These are phyloP conservation scores for Candida labiduridarum DNA, from an alignment of 1,139 yeast genomes.

Conservation along the genomic window DNA sequence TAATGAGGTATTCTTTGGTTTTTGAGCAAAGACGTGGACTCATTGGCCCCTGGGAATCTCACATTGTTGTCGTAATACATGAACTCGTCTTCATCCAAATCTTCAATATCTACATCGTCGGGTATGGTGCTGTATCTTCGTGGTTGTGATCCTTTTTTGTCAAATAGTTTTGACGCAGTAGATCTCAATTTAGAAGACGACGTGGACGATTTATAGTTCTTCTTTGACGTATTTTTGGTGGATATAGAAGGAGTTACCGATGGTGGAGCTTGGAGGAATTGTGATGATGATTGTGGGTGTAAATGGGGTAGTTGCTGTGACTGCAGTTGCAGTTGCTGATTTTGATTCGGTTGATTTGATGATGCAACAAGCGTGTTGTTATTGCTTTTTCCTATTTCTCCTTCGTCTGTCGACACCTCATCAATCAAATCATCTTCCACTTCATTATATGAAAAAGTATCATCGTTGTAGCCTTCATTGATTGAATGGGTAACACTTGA, in stretches of 20 bases:
- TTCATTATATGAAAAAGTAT: constrained; percentile 34
- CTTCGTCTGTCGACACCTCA: constrained; percentile 38
- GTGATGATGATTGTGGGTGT: constrained; percentile 4
- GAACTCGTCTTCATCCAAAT: constrained; percentile 56
- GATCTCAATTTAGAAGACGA: constrained; percentile 53
- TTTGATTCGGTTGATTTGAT: constrained; percentile 6
- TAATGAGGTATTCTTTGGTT: constrained; percentile 45
- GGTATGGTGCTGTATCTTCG: constrained; percentile 74
- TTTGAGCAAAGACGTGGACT: constrained; percentile 34
- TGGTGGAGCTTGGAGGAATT: constrained; percentile 6
- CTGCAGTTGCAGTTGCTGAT: constrained; percentile 8
- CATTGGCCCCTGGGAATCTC: constrained; percentile 23
- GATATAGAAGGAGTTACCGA: constrained; percentile 21
- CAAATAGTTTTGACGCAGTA: constrained; percentile 71
- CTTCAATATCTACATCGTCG: constrained; percentile 67
- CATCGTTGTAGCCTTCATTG: constrained; percentile 19
- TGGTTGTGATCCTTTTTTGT: constrained; percentile 70
- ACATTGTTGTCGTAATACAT: constrained; percentile 45
- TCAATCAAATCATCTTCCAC: constrained; percentile 31
- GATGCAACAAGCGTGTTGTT: constrained; percentile 11
- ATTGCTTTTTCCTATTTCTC: constrained; percentile 21
- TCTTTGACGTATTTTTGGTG: constrained; percentile 28
- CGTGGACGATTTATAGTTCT: constrained; percentile 31
- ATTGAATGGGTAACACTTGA: constrained; percentile 12
- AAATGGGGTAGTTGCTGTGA: constrained; percentile 5